Evolutionary conservation across 1,139 yeast species (phyloP), one percentile per base, ranked within the genome.

Genomic region (Yamadazyma diddensiae): DNA sequence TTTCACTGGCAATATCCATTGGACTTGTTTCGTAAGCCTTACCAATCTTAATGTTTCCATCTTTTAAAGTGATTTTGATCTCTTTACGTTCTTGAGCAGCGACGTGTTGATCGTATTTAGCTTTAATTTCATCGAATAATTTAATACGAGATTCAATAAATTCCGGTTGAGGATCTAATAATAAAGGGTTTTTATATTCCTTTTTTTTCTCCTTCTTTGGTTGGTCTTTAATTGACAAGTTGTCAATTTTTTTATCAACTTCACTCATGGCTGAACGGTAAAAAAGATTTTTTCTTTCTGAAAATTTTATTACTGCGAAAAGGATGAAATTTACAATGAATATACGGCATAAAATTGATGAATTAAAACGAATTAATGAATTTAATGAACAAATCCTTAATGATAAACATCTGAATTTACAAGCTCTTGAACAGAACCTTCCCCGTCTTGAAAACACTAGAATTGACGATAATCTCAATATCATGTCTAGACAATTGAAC

Each of bases 1-100:
- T 90, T 35, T 64, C 79, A 49, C 70, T 72, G 36, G 97, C 97
- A 46, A 92, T 84, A 37, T 80, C 84, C 64, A 85, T 62, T 31
- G 99, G 98, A 21, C 87, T 68, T 33, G 98, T 90, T 58, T 88
- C 96, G 79, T 81, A 94, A 4, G 96, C 70, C 26, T 75, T 75
- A 43, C 88, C 98, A 45, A 75, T 82, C 57, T 83, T 81, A 36
- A 76, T 64, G 30, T 83, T 64, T 30, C 97, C 97, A 51, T 90
- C 97, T 56, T 84, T 86, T 59, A 92, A 72, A 29, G 95, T 85
- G 57, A 92, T 74, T 47, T 76, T 74, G 57, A 94, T 81, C 26
- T 86, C 74, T 21, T 54, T 47, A 42, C 75, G 65, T 44, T 65
- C 78, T 64, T 76, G 74, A 16, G 73, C 57, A 30, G 88, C 84